Base-by-base conservation (phyloP, 2,329 filamentous ascomycete species). In the Fusarium sp. region DNA sequence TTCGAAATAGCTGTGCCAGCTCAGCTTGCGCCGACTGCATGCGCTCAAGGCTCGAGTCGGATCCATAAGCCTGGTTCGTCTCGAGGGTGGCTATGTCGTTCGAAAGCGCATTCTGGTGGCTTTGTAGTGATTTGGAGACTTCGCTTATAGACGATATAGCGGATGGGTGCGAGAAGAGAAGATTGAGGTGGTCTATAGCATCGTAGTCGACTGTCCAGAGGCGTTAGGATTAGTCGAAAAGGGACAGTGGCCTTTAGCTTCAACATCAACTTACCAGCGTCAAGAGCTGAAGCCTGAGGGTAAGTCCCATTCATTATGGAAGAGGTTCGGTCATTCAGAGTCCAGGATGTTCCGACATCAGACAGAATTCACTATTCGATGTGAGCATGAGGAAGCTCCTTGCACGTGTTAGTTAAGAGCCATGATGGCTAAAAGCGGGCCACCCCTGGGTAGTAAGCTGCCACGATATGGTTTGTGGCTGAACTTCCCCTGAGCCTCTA, bases 21-120 rank as follows among this genome's bases (percentile, higher is more conserved):
- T 98, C 96, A 64, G 91, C 89, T 84, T 98, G 96, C 50, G 96
- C 95, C 57, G 92, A 91, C 84, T 97, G 93, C 86, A 99, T 98
- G 76, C 95, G 92, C 84, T 94, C 91, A 71, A 98, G 92, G 81
- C 93, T 97, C 77, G 95, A 94, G 79, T 93, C 90, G 82, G 97
- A 93, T 65, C 93, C 94, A 80, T 93, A 93, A 50, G 94, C 93
- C 85, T 98, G 96, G 50, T 91, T 90, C 75, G 92, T 90, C 83
- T 91, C 89, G 74, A 97, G 90, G 58, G 86, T 84, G 70, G 90
- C 87, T 80, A 99, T 97, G 73, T 95, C 90, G 78, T 88, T 85
- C 77, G 95, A 92, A 78, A 99, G 90, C 71, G 92, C 93, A 92
- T 96, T 86, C 84, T 97, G 93, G 82, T 95, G 93, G 69, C 84